These are phyloP conservation scores for Teratosphaeria gauchensis DNA, from an alignment of 2,329 filamentous ascomycete genomes.

Conservation along the genomic window DNA sequence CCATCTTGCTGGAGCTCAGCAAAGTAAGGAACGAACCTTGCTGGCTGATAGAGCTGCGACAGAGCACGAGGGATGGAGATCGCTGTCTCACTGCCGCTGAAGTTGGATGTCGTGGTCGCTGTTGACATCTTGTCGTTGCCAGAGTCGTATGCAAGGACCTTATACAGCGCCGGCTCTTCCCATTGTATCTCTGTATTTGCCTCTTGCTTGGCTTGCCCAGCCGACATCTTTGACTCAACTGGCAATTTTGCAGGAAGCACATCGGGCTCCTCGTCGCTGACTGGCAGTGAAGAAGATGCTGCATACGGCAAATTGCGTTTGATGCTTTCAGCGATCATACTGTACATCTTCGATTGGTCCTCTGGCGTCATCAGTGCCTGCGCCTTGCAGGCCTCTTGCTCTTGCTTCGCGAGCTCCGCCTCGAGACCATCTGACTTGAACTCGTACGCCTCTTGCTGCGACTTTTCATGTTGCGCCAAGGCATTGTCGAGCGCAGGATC, in stretches of 20 bases:
- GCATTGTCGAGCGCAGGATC: conserved; percentile 15
- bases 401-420: conserved; percentile 2
- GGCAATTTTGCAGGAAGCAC: not conserved
- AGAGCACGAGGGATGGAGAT: conserved; percentile 53
- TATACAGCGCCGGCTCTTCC: conserved; percentile 42
- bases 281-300: not conserved
- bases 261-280: conserved; percentile 1
- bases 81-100: conserved; percentile 41
- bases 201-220: not conserved
- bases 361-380: conserved; percentile 2
- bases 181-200: conserved; percentile 10
- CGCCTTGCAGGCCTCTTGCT: conserved; percentile 4
- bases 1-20: conserved; percentile 49
- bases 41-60: conserved; percentile 50
- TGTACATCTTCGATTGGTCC: conserved; percentile 1
- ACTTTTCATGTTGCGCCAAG: conserved; percentile 18
- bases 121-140: conserved; percentile 47
- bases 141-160: conserved; percentile 57
- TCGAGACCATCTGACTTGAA: conserved; percentile 6
- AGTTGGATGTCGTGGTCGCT: conserved; percentile 48
- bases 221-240: not conserved
- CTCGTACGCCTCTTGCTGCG: conserved; percentile 2
- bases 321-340: not conserved
- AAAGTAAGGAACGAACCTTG: conserved; percentile 57
- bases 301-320: not conserved